Evolutionary conservation across 495 filamentous ascomycete species (phyloP).

Genomic region (Hypoxylon lienhwacheense): DNA sequence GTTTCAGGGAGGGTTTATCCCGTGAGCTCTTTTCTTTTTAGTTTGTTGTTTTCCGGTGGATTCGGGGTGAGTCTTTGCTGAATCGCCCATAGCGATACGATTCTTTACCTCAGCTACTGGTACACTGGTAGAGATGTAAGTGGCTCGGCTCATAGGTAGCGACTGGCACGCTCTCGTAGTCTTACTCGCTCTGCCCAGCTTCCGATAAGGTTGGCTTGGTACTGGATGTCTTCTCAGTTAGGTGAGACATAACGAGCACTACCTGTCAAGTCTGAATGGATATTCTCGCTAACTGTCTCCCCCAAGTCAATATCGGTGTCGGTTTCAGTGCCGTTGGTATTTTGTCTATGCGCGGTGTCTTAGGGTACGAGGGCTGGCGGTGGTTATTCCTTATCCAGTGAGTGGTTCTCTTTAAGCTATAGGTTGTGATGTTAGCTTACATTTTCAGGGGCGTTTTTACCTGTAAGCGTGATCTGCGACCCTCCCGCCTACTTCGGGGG

Average conservation of each 20-base stretch:
- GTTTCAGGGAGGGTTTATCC: constrained; percentile 73
- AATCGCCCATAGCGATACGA: constrained; percentile 21
- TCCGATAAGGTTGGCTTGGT: constrained; percentile 33
- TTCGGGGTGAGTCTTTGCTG: constrained; percentile 3
- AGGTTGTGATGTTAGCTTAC: constrained; percentile 6
- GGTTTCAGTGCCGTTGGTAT: constrained; percentile 73
- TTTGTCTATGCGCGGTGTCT: constrained; percentile 61
- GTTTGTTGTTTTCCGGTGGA: no score
- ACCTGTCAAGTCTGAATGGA: no score
- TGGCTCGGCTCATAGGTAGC: background rate
- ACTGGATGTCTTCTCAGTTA: constrained; percentile 34
- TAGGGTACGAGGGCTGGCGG: constrained; percentile 68
- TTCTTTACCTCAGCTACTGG: constrained; percentile 33
- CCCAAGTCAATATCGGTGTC: constrained; percentile 61
- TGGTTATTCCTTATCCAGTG: constrained; percentile 65
- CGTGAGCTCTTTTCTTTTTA: constrained; percentile 33
- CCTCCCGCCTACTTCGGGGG: background rate
- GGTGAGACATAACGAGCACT: constrained; percentile 4
- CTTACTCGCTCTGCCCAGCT: constrained; percentile 17
- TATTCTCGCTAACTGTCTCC: background rate
- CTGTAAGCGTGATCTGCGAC: constrained; percentile 14
- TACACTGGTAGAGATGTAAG: constrained; percentile 33
- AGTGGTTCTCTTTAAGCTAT: constrained; percentile 1
- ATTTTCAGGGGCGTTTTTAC: constrained; percentile 22
- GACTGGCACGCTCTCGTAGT: background rate